These are phyloP conservation scores for Bruguiera hainesii DNA, from an alignment of 441 rosid species.

Conservation along the genomic window DNA sequence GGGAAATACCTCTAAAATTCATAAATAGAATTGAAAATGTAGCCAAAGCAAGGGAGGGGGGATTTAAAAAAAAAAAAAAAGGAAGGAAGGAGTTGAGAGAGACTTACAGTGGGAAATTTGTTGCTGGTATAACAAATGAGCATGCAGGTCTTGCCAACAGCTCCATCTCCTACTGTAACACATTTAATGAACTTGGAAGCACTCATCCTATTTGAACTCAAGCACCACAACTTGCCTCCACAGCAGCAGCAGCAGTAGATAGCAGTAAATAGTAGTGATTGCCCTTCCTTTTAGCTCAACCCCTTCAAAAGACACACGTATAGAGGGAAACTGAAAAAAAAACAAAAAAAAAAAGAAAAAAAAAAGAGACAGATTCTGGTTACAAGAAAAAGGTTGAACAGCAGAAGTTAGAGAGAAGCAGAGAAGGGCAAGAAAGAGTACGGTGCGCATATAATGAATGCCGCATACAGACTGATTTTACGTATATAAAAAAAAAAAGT, in stretches of 20 bases:
- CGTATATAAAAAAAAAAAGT: no score
- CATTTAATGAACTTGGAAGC: conserved; percentile 97
- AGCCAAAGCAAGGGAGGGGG: background rate
- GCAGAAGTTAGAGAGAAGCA: conserved; percentile 11
- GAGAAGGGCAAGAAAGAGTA: conserved; percentile 7
- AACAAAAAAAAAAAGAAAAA: background rate
- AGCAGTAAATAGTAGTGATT: background rate
- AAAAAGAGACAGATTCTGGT: background rate
- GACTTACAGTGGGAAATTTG: conserved; percentile 90
- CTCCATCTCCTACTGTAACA: conserved; percentile 98
- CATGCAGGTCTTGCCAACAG: conserved; percentile 98
- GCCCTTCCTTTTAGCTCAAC: conserved; percentile 14
- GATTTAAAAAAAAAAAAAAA: background rate
- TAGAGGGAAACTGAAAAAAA: background rate
- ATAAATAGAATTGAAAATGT: background rate
- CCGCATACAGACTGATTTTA: background rate
- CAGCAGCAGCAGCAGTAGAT: background rate
- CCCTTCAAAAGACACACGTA: background rate
- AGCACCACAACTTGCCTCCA: conserved; percentile 9
- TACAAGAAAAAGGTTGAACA: conserved; percentile 18
- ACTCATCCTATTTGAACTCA: conserved; percentile 41
- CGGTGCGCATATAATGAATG: background rate
- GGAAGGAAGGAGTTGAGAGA: background rate
- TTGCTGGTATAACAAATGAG: conserved; percentile 96
- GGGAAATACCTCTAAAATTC: conserved; percentile 3